Evolutionary conservation across 2,329 filamentous ascomycete genomes (phyloP), one percentile per base, ranked within the genome.

Genomic region (Xylariaceae sp.): DNA sequence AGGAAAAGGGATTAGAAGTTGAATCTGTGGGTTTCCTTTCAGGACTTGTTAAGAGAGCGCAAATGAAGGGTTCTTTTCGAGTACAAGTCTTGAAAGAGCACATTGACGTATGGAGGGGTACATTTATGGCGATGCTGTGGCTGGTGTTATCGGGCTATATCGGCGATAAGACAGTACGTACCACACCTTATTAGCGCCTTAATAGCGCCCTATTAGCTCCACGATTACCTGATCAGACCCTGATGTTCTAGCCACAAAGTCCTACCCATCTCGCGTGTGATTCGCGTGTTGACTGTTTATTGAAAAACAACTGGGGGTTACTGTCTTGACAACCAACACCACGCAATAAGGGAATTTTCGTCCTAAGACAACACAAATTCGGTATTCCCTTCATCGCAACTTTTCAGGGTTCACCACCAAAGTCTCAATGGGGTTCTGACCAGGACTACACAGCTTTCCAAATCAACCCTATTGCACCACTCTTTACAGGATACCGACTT

Each of bases 231-330:
- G 21, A 33, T 30, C 29, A 30, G 29, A 8, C 29, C 29, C n/a
- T n/a, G n/a, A n/a, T n/a, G n/a, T n/a, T n/a, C n/a, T 9, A 8
- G 32, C 8, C n/a, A 35, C 32, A 35, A n/a, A n/a, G n/a, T n/a
- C n/a, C n/a, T n/a, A n/a, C n/a, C n/a, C n/a, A 50, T n/a, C 29
- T 23, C 18, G 52, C 49, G 51, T 55, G 40, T 51, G 23, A 52
- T 52, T 44, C 46, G 41, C 54, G 57, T 32, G 45, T 49, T 41
- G 26, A 41, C 45, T 61, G 58, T 61, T 61, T 61, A 57, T 52
- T 58, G 40, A 55, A 53, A 41, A 53, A 61, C 55, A 58, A 58
- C 43, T 15, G 32, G 40, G 23, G 4, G 33, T 27, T n/a, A 43
- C 49, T 45, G 33, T 26, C 48, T 55, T 13, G 57, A 56, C 49